Evolutionary conservation across 2,329 filamentous ascomycete species (phyloP).

Genomic region (Ascochyta lentis): DNA sequence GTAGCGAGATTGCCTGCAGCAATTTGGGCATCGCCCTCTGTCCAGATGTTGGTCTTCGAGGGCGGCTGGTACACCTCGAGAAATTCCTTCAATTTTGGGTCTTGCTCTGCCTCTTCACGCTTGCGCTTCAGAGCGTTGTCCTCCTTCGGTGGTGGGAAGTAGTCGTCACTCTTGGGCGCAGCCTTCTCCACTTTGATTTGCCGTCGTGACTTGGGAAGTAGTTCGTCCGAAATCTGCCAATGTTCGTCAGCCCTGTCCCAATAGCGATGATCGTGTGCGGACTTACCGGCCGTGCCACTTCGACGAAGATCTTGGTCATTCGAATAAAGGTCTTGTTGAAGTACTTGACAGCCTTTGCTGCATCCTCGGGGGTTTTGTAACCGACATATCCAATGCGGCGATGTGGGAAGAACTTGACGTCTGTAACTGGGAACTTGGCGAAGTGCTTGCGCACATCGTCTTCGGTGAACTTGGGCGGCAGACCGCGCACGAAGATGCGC

Average conservation of each 20-base stretch:
- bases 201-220: constrained; percentile 44
- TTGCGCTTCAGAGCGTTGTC: constrained; percentile 69
- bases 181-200: constrained; percentile 39
- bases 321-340: constrained; percentile 96
- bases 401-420: constrained; percentile 88
- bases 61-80: constrained; percentile 78
- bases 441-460: constrained; percentile 91
- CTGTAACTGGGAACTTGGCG: constrained; percentile 79
- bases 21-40: constrained; percentile 57
- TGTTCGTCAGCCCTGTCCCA: constrained; percentile 33
- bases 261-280: not conserved
- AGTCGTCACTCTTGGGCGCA: constrained; percentile 32
- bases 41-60: constrained; percentile 69
- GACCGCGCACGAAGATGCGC: constrained; percentile 73
- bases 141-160: constrained; percentile 33
- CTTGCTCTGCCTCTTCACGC: constrained; percentile 63
- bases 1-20: constrained; percentile 20
- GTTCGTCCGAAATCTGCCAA: constrained; percentile 41
- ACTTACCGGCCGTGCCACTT: constrained; percentile 81
- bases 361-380: constrained; percentile 83
- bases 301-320: constrained; percentile 92
- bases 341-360: constrained; percentile 84
- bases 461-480: constrained; percentile 85
- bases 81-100: constrained; percentile 86
- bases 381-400: constrained; percentile 95